phyloP scores from a whole-genome alignment of 164 flowering plant species.

The Cinnamomum micranthum region DNA sequence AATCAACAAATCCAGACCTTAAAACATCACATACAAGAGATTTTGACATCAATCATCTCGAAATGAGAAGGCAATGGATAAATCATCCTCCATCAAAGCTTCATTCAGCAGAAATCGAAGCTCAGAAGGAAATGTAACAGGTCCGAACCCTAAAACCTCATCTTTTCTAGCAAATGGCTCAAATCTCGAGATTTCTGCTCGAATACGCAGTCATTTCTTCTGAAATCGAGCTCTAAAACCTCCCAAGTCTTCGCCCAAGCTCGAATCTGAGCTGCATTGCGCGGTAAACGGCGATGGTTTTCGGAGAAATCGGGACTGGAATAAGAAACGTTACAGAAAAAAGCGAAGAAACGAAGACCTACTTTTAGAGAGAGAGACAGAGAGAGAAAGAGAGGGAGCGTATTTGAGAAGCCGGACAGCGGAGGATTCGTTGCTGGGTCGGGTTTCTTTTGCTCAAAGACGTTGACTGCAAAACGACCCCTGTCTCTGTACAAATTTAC shows the following conservation, averaged over 20 bases:
- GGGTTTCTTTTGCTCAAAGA: not conserved
- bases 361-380: constrained; percentile 5
- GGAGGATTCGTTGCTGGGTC: not conserved
- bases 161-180: not conserved
- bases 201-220: not conserved
- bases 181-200: constrained; percentile 7
- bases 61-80: not conserved
- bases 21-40: not conserved
- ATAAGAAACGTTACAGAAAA: not conserved
- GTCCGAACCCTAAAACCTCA: not conserved
- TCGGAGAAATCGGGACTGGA: not conserved
- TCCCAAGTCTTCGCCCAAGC: constrained; percentile 6
- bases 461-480: not conserved
- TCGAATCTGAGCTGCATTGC: constrained; percentile 2
- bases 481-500: not conserved
- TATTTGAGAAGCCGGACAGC: not conserved
- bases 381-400: not conserved
- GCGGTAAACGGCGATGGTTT: not conserved
- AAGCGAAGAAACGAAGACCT: not conserved
- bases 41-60: not conserved
- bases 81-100: not conserved
- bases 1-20: not conserved
- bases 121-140: constrained; percentile 1
- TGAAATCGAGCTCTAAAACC: not conserved
- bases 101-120: not conserved